A percentile compares a stretch with the other conserved stretches of the same genome.
phyloP scores from a whole-genome alignment of 106 monocot species.

The Phalaenopsis equestris region DNA sequence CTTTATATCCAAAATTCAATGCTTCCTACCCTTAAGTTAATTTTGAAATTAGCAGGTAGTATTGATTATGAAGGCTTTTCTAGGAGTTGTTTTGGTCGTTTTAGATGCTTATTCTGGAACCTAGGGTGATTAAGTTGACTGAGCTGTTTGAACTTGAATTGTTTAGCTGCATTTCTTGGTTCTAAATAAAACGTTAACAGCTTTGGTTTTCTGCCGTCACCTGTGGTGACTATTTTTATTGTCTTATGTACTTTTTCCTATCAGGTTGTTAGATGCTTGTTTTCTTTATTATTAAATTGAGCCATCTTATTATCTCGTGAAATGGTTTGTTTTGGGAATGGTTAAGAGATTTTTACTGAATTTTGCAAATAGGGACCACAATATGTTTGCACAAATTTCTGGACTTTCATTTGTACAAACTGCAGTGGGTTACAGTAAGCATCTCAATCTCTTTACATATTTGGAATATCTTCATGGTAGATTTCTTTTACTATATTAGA shows the following conservation, averaged over 20 bases:
- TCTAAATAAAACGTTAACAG: background rate
- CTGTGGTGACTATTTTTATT: background rate
- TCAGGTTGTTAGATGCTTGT: background rate
- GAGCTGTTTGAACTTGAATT: background rate
- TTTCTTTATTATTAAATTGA: slow-evolving; percentile 4
- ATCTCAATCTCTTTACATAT: background rate
- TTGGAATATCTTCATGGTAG: background rate
- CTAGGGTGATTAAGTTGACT: background rate
- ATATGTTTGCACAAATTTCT: slow-evolving; percentile 30
- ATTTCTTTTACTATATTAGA: background rate
- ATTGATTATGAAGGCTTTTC: background rate
- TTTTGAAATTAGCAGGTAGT: background rate
- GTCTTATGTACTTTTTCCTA: background rate
- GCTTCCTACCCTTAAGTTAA: background rate
- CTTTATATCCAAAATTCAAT: background rate
- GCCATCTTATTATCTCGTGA: slow-evolving; percentile 2
- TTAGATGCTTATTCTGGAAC: background rate
- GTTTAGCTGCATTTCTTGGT: slow-evolving; percentile 1
- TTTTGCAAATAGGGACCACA: slow-evolving; percentile 26
- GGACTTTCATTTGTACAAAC: slow-evolving; percentile 31
- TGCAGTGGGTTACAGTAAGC: slow-evolving; percentile 70
- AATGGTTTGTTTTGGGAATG: background rate
- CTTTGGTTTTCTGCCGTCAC: background rate
- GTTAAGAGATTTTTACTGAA: background rate
- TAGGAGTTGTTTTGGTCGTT: background rate